A percentile compares a stretch with the other conserved stretches of the same genome.
Conservation (phyloP, 768 basidiomycete species). For the Hebeloma cylindrosporum region DNA sequence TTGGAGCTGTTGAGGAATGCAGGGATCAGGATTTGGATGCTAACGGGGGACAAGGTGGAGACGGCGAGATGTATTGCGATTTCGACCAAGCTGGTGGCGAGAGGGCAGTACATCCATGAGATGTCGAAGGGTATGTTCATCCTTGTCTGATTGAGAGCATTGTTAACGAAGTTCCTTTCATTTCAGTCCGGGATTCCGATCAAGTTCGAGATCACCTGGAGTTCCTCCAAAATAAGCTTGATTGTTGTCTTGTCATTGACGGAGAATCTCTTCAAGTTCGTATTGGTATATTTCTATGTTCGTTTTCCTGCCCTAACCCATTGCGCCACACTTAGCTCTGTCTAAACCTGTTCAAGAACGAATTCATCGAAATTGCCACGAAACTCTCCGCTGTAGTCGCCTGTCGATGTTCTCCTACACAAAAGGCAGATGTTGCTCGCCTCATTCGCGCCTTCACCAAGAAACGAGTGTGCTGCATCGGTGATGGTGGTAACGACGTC, state of each 20-base stretch:
- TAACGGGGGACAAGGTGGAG: constrained; percentile 99
- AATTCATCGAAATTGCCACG: constrained; percentile 95
- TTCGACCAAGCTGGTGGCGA: constrained; percentile 91
- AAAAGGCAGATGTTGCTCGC: constrained; percentile 96
- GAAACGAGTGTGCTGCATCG: constrained; percentile 98
- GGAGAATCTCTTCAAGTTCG: constrained; percentile 91
- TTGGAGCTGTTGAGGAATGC: constrained; percentile 92
- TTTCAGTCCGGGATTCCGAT: constrained; percentile 80
- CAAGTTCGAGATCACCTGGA: constrained; percentile 87
- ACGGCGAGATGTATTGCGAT: constrained; percentile 98
- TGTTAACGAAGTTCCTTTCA: constrained; percentile 4
- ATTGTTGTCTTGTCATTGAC: constrained; percentile 98
- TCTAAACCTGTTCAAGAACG: constrained; percentile 84
- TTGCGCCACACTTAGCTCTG: constrained; percentile 61
- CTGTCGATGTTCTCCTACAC: constrained; percentile 97
- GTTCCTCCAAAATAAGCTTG: constrained; percentile 90
- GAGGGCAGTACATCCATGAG: constrained; percentile 97
- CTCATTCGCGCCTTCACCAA: constrained; percentile 87
- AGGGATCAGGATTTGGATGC: constrained; percentile 99
- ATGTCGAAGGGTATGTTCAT: constrained; percentile 78
- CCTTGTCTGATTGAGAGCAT: constrained; percentile 4
- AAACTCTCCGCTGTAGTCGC: constrained; percentile 96
- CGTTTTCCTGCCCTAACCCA: background rate
- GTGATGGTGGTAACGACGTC: constrained; percentile 98
- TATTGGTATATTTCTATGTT: background rate